Conservation (phyloP, 306 rosid genomes). For the Dalbergia cochinchinensis region DNA sequence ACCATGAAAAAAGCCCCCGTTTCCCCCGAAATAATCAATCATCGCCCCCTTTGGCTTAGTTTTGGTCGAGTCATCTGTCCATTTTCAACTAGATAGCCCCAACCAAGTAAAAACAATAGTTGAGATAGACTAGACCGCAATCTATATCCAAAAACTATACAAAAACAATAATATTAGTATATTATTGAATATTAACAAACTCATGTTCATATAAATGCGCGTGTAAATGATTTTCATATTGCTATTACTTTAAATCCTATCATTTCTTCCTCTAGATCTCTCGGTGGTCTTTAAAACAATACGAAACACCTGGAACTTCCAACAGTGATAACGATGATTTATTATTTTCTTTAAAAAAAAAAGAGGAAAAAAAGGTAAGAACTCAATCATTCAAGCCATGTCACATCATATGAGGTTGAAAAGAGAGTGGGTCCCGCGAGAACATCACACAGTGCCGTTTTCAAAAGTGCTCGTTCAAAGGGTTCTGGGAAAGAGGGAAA, state of each 20-base stretch:
- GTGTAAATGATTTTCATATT: background rate
- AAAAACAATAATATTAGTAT: background rate
- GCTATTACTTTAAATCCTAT: background rate
- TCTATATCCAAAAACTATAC: conserved; percentile 3
- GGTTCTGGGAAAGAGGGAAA: conserved; percentile 33
- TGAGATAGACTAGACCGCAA: background rate
- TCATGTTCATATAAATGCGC: too few species aligned
- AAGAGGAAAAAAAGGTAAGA: background rate
- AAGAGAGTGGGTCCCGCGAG: conserved; percentile 50
- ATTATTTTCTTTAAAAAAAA: background rate
- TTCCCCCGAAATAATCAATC: conserved; percentile 32
- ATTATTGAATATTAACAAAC: background rate
- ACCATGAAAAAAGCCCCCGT: conserved; percentile 35
- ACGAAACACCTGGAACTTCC: background rate
- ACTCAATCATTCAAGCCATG: conserved; percentile 65
- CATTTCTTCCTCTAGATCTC: background rate
- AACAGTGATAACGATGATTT: background rate
- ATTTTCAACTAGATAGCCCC: conserved; percentile 29
- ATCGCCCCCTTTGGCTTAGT: conserved; percentile 19
- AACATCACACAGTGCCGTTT: conserved; percentile 45
- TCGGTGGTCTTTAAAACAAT: background rate
- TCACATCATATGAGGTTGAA: conserved; percentile 64
- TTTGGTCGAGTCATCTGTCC: background rate
- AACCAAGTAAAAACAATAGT: conserved; percentile 14
- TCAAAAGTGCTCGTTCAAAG: conserved; percentile 59